phyloP scores from a whole-genome alignment of 495 filamentous ascomycete genomes.

The Neurospora sp. region DNA sequence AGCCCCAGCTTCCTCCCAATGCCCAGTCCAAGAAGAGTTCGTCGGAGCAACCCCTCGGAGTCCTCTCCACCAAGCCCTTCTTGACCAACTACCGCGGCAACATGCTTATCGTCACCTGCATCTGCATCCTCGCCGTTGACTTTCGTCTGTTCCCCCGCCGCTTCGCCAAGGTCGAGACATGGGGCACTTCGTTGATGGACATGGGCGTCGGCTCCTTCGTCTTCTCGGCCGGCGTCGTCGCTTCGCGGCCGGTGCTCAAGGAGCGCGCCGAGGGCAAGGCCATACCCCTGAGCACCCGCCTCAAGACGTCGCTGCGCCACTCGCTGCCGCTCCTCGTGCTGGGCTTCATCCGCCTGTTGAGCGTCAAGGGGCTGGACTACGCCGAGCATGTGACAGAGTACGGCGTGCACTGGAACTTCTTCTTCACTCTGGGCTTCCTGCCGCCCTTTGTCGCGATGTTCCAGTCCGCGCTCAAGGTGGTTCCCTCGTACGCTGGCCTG shows the following conservation, averaged over 20 bases:
- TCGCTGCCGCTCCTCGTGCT: constrained; percentile 74
- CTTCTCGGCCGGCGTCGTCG: constrained; percentile 89
- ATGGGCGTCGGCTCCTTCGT: constrained; percentile 96
- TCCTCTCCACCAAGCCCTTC: constrained; percentile 77
- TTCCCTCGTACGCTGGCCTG: constrained; percentile 66
- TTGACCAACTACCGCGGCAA: constrained; percentile 79
- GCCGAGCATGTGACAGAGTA: constrained; percentile 97
- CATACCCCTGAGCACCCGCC: constrained; percentile 40
- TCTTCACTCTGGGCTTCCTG: constrained; percentile 87
- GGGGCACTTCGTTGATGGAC: constrained; percentile 98
- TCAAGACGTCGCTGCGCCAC: constrained; percentile 59
- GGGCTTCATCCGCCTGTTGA: constrained; percentile 71
- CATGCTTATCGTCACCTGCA: constrained; percentile 89
- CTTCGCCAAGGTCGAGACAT: constrained; percentile 95
- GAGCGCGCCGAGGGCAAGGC: constrained; percentile 41
- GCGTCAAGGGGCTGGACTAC: constrained; percentile 90
- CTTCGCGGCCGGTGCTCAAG: constrained; percentile 76
- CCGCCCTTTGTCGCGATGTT: constrained; percentile 87
- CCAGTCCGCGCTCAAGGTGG: constrained; percentile 46
- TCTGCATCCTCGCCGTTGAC: constrained; percentile 94
- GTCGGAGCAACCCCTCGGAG: constrained; percentile 22
- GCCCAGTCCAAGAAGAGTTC: constrained; percentile 21
- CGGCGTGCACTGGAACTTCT: constrained; percentile 99
- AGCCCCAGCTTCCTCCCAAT: constrained; percentile 47
- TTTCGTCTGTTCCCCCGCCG: constrained; percentile 86